Base-by-base conservation (phyloP, 768 basidiomycete genomes). In the Amanita pallidorosea region DNA sequence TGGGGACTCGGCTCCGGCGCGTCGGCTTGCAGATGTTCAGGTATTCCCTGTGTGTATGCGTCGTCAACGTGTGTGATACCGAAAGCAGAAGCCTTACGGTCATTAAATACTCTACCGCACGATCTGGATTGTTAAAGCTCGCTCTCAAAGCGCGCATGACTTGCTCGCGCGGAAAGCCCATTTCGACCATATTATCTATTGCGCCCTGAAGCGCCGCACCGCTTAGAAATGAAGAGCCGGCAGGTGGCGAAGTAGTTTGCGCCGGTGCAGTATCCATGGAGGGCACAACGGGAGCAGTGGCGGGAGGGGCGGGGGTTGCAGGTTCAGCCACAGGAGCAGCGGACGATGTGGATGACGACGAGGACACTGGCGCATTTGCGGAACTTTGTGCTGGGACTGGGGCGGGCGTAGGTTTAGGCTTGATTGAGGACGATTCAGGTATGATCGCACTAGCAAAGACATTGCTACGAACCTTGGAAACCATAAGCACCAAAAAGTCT, bases 401-500 rank as follows among this genome's bases (percentile, higher is more conserved):
- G 15, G 69, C 53, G 11, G 71, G 54, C 8, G 71, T 31, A 49
- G 27, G 63, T 25, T 33, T 53, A 48, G 12, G 58, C 54, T 4
- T 65, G 52, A 7, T 67, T 38, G 35, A 63, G 58, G 23, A 65
- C 54, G 25, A 65, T 25, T 29, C 3, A n/a, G 15, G 27, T 43
- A 23, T 22, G 3, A 64, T 42, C 25, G 68, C 23, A 23, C 69
- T 58, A 41, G 70, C 60, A 7, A 70, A 58, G 25, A 27, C 8
- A 68, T 37, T 18, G 35, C 33, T 27, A 48, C 70, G 46, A 55
- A 94, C 94, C 81, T 96, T 98, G 46, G 92, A 80, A 31, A 97
- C 89, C 95, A 98, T 99, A 38, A 99, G 80, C n/a, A 99, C 96
- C 54, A 98, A 71, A 71, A 99, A 99, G 66, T 96, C 95, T 72